A percentile compares a stretch with the other conserved stretches of the same genome.
These are phyloP conservation scores for Candida schatavii DNA, from an alignment of 805 yeast species.

Conservation along the genomic window DNA sequence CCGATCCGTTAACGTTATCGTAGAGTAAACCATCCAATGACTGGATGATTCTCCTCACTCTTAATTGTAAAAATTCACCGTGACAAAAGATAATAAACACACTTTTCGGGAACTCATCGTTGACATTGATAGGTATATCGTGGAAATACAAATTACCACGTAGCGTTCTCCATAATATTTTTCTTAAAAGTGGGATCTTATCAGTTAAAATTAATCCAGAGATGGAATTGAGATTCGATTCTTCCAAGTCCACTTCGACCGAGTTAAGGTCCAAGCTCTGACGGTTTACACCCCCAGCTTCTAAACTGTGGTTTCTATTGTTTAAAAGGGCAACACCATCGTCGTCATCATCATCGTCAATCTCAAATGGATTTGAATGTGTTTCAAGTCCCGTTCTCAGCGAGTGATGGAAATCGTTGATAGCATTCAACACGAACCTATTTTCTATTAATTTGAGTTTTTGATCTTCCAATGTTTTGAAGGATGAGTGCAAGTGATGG, in stretches of 20 bases:
- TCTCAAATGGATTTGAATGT: conserved; percentile 13
- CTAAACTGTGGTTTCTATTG: conserved; percentile 17
- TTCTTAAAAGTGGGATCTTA: conserved; percentile 36
- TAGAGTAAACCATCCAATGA: conserved; percentile 38
- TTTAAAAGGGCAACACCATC: conserved; percentile 29
- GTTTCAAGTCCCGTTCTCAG: conserved; percentile 3
- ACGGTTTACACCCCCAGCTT: conserved; percentile 12
- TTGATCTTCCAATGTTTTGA: conserved; percentile 22
- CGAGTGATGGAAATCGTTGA: conserved; percentile 33
- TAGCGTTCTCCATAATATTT: conserved; percentile 41
- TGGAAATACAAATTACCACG: conserved; percentile 42
- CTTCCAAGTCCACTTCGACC: conserved; percentile 15
- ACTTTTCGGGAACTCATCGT: conserved; percentile 20
- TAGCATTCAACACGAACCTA: conserved; percentile 30
- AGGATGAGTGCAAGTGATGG: conserved; percentile 37
- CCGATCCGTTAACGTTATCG: conserved; percentile 34
- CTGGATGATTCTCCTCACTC: conserved; percentile 34
- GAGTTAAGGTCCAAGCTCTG: neutral
- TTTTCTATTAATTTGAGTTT: conserved; percentile 28
- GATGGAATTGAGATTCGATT: conserved; percentile 28
- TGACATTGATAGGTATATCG: conserved; percentile 32
- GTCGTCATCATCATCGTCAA: conserved; percentile 21
- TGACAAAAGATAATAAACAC: conserved; percentile 40
- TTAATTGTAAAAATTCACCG: conserved; percentile 34
- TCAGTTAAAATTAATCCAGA: conserved; percentile 35